Evolutionary conservation across 2,329 filamentous ascomycete genomes (phyloP), one percentile per base, ranked within the genome.

Genomic region (Mollisiaceae sp.): DNA sequence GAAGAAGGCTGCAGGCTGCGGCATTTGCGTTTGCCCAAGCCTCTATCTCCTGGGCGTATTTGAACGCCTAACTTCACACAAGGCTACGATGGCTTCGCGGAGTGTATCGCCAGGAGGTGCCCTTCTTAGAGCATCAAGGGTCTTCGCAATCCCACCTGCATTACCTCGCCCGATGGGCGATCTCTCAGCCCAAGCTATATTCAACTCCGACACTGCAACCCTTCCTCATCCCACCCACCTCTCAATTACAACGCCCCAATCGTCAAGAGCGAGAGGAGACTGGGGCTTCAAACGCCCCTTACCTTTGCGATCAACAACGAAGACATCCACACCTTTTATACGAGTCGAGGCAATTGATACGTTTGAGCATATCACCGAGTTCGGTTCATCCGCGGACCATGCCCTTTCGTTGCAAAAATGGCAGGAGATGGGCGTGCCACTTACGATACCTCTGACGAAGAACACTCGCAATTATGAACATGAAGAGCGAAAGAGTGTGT

Each of bases 251-350:
- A 94, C 93, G 0, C 90, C 93, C 6, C 81, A 85, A 54, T 84
- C 88, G 20, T 94, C 93, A 8, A 85, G 92, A 27, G 81, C 83
- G 47, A 87, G 87, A 74, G 94, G 94, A 41, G 94, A 98, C 75
- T 98, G 94, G 94, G 94, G 94, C 15, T 82, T 97, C 73, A 98
- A 98, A 81, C 85, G 94, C 63, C 84, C 93, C 0, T 82, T 98
- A 6, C 94, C 94, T 1, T 80, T 90, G 9, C 90, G 90, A 76
- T 89, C 90, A 2, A 94, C 92, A 5, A 86, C 88, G 22, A 86
- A 87, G 62, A 88, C 88, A 8, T 87, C 89, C 8, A 89, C 88
- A n/a, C 91, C 93, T 11, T 82, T 91, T 59, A 85, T 97, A 62
- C 87, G 92, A 69, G 80, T 98, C 71, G 89, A 88, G 73, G 85